These are phyloP conservation scores for Starmera dryadoides DNA, from an alignment of 805 yeast species.

Conservation along the genomic window DNA sequence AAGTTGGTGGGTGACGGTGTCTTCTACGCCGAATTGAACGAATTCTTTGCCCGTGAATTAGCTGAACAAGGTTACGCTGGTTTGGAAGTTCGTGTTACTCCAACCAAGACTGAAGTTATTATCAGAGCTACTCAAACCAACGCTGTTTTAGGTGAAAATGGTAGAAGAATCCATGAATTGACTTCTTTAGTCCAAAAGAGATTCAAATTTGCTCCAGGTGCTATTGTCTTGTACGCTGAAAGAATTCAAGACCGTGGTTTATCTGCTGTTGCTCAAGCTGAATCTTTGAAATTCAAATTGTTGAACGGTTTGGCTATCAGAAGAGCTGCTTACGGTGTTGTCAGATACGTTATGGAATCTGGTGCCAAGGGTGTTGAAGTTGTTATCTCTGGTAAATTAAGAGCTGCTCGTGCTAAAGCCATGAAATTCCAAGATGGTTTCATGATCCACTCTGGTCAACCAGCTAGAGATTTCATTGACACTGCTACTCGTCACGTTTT, in stretches of 20 bases:
- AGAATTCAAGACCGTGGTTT: slow-evolving; percentile 99
- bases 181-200: slow-evolving; percentile 97
- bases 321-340: slow-evolving; percentile 99
- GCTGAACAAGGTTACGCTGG: slow-evolving; percentile 99
- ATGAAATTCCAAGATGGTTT: slow-evolving; percentile 99
- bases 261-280: slow-evolving; percentile 99
- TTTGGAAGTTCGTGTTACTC: slow-evolving; percentile 98
- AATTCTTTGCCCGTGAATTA: slow-evolving; percentile 99
- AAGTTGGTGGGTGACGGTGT: slow-evolving; percentile 99
- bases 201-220: slow-evolving; percentile 92
- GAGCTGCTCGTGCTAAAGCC: slow-evolving; percentile 99
- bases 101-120: slow-evolving; percentile 96
- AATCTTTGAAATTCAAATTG: slow-evolving; percentile 96
- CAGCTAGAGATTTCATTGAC: slow-evolving; percentile 97
- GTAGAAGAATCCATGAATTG: slow-evolving; percentile 99
- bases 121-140: slow-evolving; percentile 99
- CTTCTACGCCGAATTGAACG: slow-evolving; percentile 99
- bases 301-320: slow-evolving; percentile 98
- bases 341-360: slow-evolving; percentile 99
- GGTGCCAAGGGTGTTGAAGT: slow-evolving; percentile 99
- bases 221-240: slow-evolving; percentile 94
- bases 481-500: slow-evolving; percentile 98
- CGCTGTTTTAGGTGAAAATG: slow-evolving; percentile 98
- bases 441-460: slow-evolving; percentile 99
- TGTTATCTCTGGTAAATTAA: slow-evolving; percentile 98